Evolutionary conservation across 129 eudicot species (phyloP).

Genomic region (Arctium minus): DNA sequence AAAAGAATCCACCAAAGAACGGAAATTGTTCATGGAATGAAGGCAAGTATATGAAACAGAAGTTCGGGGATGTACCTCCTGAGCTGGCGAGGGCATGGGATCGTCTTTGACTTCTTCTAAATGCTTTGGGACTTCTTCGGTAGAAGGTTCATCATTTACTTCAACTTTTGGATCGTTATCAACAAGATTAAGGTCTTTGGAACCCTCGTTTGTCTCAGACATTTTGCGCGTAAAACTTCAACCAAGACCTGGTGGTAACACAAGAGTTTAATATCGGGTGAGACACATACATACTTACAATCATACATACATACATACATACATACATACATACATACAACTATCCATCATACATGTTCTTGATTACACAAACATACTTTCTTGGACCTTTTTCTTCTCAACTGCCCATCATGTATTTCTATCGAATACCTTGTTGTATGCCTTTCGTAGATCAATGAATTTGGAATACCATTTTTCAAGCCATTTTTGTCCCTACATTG

Average conservation of each 20-base stretch:
- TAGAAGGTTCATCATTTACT: constrained; percentile 26
- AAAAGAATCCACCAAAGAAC: not conserved
- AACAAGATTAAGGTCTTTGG: constrained; percentile 21
- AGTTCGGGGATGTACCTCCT: constrained; percentile 42
- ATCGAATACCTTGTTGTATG: too few relatives aligned
- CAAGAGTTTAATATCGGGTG: constrained; percentile 9
- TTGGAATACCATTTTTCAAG: too few relatives aligned
- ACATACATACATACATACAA: not conserved
- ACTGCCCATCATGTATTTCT: too few relatives aligned
- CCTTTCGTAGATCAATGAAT: too few relatives aligned
- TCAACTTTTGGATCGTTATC: constrained; percentile 31
- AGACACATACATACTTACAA: not conserved
- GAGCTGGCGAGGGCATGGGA: constrained; percentile 47
- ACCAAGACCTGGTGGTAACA: constrained; percentile 20
- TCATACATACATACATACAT: not conserved
- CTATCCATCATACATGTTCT: not conserved
- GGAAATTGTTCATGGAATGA: not conserved
- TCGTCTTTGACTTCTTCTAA: constrained; percentile 29
- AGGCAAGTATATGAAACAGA: not conserved
- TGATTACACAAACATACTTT: not conserved
- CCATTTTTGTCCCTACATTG: too few relatives aligned
- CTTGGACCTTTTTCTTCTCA: not conserved
- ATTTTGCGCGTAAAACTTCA: constrained; percentile 13
- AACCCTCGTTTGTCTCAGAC: constrained; percentile 20
- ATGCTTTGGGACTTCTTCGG: constrained; percentile 22